Evolutionary conservation across 2,329 filamentous ascomycete species (phyloP).

Genomic region (Huntiella omanensis): DNA sequence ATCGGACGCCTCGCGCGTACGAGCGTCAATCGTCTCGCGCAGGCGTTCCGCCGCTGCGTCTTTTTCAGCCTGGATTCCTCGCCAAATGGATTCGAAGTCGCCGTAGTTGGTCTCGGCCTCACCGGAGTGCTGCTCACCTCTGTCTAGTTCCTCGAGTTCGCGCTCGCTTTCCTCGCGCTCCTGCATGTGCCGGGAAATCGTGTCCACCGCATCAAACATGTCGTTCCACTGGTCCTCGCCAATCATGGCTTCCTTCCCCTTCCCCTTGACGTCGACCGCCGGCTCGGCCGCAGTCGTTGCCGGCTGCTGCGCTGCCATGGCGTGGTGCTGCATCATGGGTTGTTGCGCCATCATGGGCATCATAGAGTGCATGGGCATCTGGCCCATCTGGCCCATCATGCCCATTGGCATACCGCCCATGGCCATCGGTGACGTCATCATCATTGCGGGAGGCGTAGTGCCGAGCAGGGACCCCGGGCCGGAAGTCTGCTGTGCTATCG

Average conservation of each 20-base stretch:
- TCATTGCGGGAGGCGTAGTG: constrained; percentile 13
- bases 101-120: constrained; percentile 53
- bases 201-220: constrained; percentile 71
- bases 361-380: constrained; percentile 36
- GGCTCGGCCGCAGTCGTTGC: constrained; percentile 24
- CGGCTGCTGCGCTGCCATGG: constrained; percentile 20
- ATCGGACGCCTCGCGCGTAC: constrained; percentile 1
- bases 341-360: constrained; percentile 29
- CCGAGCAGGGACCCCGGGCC: constrained; percentile 12
- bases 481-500: constrained; percentile 31
- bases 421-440: constrained; percentile 36
- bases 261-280: constrained; percentile 29
- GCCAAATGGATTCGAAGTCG: constrained; percentile 82
- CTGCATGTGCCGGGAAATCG: constrained; percentile 18
- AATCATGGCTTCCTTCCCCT: constrained; percentile 82
- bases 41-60: constrained; percentile 9
- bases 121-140: constrained; percentile 23
- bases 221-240: constrained; percentile 92
- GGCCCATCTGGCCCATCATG: constrained; percentile 24
- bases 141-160: constrained; percentile 76
- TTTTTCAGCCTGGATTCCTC: constrained; percentile 55
- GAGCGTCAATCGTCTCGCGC: constrained; percentile 8
- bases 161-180: constrained; percentile 28
- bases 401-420: constrained; percentile 30
- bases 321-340: constrained; percentile 14